phyloP scores from a whole-genome alignment of 768 basidiomycete species.

The Hirschioporus abietinus region DNA sequence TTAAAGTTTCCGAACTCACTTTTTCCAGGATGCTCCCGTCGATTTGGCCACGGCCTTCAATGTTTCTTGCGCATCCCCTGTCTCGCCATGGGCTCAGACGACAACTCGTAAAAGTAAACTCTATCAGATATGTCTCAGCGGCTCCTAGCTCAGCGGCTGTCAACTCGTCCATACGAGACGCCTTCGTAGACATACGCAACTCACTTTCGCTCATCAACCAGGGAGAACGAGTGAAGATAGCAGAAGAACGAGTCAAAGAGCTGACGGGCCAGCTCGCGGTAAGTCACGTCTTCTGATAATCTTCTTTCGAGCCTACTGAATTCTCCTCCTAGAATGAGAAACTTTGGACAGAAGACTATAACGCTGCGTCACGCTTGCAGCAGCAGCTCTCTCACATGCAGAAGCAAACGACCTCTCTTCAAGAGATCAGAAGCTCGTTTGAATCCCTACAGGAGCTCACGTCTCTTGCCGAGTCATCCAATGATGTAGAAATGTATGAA shows the following conservation, averaged over 20 bases:
- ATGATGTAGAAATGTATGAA: neutral
- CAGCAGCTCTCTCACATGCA: neutral
- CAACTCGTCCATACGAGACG: neutral
- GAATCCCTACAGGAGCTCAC: neutral
- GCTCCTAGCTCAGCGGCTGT: neutral
- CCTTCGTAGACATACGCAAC: neutral
- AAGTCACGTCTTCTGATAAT: neutral
- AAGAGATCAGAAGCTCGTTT: conserved; percentile 1
- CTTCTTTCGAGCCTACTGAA: neutral
- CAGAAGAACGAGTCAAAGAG: neutral
- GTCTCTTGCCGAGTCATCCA: neutral
- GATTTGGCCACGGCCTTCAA: neutral
- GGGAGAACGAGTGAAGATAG: neutral
- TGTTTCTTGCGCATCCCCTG: neutral
- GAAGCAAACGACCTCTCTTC: neutral
- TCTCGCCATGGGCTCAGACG: neutral
- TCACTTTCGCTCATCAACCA: conserved; percentile 3
- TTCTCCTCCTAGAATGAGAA: neutral
- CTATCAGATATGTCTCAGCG: neutral
- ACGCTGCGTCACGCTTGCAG: neutral
- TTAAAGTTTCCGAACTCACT: neutral
- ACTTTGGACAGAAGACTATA: neutral
- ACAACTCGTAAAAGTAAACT: neutral
- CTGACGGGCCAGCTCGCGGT: neutral
- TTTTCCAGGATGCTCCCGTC: neutral